Percentiles rank a stretch among this genome's conserved stretches.
Conservation (phyloP, 139 green algal genomes). For the Chlamydomonas eustigma region DNA sequence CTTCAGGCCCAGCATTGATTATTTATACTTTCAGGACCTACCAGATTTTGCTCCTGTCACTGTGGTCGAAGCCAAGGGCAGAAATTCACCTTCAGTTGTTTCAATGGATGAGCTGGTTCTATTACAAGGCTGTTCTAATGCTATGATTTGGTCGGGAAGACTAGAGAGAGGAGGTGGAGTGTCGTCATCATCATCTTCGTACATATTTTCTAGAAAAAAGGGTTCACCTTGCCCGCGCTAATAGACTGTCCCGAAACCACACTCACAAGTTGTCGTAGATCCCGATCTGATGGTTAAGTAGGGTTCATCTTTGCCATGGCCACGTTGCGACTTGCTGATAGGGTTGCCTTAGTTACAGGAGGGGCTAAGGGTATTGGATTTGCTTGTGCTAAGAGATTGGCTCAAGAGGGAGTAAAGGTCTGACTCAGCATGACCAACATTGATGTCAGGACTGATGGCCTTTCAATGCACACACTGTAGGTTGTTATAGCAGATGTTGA, state of each 20-base stretch:
- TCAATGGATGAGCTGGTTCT: too few species aligned
- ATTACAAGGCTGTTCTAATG: too few species aligned
- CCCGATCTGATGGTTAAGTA: too few species aligned
- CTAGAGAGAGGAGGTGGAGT: constrained; percentile 41
- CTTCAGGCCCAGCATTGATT: too few species aligned
- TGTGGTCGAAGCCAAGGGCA: not conserved
- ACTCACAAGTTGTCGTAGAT: too few species aligned
- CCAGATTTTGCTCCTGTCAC: not conserved
- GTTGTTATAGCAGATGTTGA: constrained; percentile 75
- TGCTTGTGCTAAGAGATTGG: constrained; percentile 64
- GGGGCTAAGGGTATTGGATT: constrained; percentile 71
- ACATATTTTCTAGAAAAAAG: not conserved
- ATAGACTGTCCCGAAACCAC: too few species aligned
- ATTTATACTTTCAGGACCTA: too few species aligned
- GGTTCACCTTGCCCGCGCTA: too few species aligned
- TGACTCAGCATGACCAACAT: too few species aligned
- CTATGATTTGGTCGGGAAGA: constrained; percentile 39
- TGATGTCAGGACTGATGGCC: too few species aligned
- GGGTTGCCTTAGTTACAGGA: constrained; percentile 43
- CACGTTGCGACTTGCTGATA: constrained; percentile 1
- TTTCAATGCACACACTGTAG: too few species aligned
- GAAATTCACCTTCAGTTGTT: not conserved
- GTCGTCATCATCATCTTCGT: constrained; percentile 18
- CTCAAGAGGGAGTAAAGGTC: constrained; percentile 53
- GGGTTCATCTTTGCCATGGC: too few species aligned